Conservation (phyloP, 768 basidiomycete genomes). For the Nidularia pulvinata region DNA sequence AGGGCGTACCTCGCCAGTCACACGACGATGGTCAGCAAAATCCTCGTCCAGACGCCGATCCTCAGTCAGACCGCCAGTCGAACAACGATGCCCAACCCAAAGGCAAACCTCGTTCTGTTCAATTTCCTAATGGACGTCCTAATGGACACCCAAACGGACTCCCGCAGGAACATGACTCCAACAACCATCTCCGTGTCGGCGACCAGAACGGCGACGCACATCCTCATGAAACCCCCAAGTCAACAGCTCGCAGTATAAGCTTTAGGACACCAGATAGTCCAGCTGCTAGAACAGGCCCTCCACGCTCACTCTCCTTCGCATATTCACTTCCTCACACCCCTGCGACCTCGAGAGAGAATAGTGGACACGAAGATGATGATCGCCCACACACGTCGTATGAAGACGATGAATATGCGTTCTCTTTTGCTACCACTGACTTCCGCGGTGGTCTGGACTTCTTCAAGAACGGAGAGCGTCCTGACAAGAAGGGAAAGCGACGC, state of each 20-base stretch:
- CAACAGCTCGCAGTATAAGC: conserved; percentile 15
- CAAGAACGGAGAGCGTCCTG: conserved; percentile 34
- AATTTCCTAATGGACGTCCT: no score
- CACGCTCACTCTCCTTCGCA: conserved; percentile 68
- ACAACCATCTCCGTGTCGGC: neutral
- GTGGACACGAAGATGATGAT: conserved; percentile 22
- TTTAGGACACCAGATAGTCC: conserved; percentile 45
- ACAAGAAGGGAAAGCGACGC: conserved; percentile 55
- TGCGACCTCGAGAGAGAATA: conserved; percentile 17
- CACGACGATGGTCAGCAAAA: no score
- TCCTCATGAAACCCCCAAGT: conserved; percentile 7
- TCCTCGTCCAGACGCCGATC: no score
- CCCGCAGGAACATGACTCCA: no score
- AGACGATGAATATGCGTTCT: conserved; percentile 30
- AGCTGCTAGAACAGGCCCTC: conserved; percentile 69
- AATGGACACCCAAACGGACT: no score
- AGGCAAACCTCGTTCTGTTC: no score
- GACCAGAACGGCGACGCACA: neutral
- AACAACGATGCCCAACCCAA: no score
- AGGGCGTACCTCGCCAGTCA: no score
- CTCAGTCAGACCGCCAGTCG: no score
- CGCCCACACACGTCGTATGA: conserved; percentile 27
- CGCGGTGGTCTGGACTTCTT: conserved; percentile 60
- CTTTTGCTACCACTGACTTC: conserved; percentile 43
- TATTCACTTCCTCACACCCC: conserved; percentile 47